A percentile compares a stretch with the other conserved stretches of the same genome.
phyloP scores from a whole-genome alignment of 805 yeast species.

The Yamadazyma laniorum region DNA sequence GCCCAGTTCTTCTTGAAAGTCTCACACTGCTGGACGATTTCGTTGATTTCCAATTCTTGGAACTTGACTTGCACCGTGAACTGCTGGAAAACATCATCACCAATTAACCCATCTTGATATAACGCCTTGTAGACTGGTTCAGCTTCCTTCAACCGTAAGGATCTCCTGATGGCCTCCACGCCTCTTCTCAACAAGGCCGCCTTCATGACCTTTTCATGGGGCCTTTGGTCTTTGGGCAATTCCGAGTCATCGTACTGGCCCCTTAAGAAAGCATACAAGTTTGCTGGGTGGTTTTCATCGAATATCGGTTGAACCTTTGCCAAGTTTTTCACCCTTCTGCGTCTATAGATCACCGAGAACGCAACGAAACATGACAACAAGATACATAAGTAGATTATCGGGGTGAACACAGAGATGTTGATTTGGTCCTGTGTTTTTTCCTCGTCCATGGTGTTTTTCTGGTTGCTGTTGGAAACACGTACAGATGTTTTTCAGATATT shows the following conservation, averaged over 20 bases:
- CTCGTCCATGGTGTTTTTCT: conserved; percentile 13
- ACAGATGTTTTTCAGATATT: conserved; percentile 6
- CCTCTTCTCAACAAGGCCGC: conserved; percentile 58
- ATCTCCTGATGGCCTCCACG: conserved; percentile 83
- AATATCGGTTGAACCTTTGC: conserved; percentile 70
- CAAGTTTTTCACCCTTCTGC: conserved; percentile 51
- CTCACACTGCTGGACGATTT: conserved; percentile 74
- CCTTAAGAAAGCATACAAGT: conserved; percentile 60
- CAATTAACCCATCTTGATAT: conserved; percentile 86
- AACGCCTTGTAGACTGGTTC: conserved; percentile 66
- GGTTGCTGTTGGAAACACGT: conserved; percentile 3
- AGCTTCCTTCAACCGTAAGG: conserved; percentile 77
- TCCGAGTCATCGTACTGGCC: conserved; percentile 41
- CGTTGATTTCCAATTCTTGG: conserved; percentile 78
- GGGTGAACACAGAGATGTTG: conserved; percentile 52
- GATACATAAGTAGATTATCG: conserved; percentile 71
- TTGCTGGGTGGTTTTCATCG: conserved; percentile 62
- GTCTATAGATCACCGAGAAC: conserved; percentile 69
- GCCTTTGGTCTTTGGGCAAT: conserved; percentile 42
- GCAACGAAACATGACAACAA: conserved; percentile 62
- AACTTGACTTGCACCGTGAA: conserved; percentile 74
- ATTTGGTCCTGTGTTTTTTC: conserved; percentile 22
- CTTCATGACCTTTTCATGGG: conserved; percentile 75
- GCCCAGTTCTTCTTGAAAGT: conserved; percentile 76
- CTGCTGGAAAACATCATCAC: conserved; percentile 83